Base-by-base conservation (phyloP, 75 land plant species). In the Selaginella tamariscina region DNA sequence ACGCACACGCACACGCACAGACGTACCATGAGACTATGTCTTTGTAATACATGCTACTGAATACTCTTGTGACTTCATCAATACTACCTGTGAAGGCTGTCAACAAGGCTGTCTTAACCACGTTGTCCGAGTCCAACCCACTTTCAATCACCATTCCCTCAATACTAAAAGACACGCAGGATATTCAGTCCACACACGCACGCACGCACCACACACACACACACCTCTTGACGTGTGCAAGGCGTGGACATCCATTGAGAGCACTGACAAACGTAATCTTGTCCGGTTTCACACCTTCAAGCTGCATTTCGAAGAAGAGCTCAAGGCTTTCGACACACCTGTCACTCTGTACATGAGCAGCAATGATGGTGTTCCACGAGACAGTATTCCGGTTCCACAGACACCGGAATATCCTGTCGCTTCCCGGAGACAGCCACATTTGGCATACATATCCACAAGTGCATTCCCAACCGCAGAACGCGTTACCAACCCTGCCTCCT, bases 361-460 rank as follows among this genome's bases (percentile, higher is more conserved):
- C 62, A 59, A n/a, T n/a, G 24, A 59, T 59, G 26, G 62, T 27
- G 23, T 21, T 59, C 26, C 27, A 59, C 9, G 62, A 59, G 8
- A 59, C 62, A 5, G n/a, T 5, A 59, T 59, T 59, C 21, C 23
- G 8, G 24, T n/a, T 23, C 9, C 26, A 59, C 62, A 8, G 23
- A 8, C 8, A 11, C 18, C 20, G 24, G 26, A 59, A 59, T 2
- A 59, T 23, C 26, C 62, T 5, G 23, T 27, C 26, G 62, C 62
- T 21, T 59, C 62, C 8, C 23, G n/a, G 23, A 59, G 26, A 9
- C 26, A 23, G 24, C 62, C 62, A 59, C 62, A 59, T 23, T 59
- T 59, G n/a, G 24, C 62, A 21, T 59, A 59, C 62, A 59, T 59
- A 21, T 27, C 23, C 9, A 59, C 21, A 59, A 59, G 62, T 8